Evolutionary conservation across 1,284 basidiomycete genomes (phyloP), one percentile per base, ranked within the genome.

Genomic region (Cutaneotrichosporon cutaneum): DNA sequence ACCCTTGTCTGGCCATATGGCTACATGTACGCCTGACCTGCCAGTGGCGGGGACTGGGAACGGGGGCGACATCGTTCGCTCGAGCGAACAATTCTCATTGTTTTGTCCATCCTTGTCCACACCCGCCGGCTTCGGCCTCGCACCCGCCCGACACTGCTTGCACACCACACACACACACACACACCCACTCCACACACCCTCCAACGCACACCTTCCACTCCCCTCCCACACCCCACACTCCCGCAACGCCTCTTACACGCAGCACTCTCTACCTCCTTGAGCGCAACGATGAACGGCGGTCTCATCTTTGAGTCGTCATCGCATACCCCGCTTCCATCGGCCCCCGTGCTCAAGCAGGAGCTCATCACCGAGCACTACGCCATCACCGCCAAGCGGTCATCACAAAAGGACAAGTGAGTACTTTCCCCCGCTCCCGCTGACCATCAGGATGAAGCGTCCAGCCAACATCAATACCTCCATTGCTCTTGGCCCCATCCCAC

Each of bases 361-460:
- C 65, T 64, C 42, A 57, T 67, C 60, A 67, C 65, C 30, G 65
- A 67, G 60, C 65, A 67, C 60, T 67, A 67, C 62, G 62, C 62
- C 48, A 56, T 67, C 58, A 64, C 60, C 27, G 65, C 62, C 4
- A 67, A 64, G 48, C 65, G 62, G 14, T 32, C 56, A 16, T 62
- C 65, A 11, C 54, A 58, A 22, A 67, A 67, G 50, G 65, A 67
- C 57, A 66, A 63, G 61, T 63, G 51, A 27, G 61, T 36, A 18
- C 14, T 18, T 14, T n/a, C 53, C 16, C 33, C 47, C 26, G 39
- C 36, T 21, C 36, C 35, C 35, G 33, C 47, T 57, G 53, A 56
- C 54, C 22, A 13, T 7, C 32, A 66, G 64, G 26, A 62, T 66
- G 61, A 62, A 59, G 35, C 59, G 64, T 22, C 58, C 61, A 2